These are phyloP conservation scores for Trichopus zeylanicus DNA, from an alignment of 116 monocot genomes.

Conservation along the genomic window DNA sequence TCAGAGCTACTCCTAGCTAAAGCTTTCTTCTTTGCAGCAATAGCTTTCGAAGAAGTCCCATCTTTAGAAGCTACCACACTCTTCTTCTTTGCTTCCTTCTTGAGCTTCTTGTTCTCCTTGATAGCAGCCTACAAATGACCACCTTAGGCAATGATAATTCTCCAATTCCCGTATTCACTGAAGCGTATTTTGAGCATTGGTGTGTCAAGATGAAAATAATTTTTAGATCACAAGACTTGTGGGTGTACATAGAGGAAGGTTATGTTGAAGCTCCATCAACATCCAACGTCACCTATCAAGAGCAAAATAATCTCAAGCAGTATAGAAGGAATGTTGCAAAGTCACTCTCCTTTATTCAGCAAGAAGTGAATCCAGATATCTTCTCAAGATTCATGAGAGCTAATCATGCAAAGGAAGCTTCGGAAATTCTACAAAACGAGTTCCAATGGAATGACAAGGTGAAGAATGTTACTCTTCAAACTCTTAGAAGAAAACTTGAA, in stretches of 20 bases:
- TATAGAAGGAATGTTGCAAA: conserved; percentile 11
- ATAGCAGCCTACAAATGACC: too few species aligned
- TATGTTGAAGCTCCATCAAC: neutral
- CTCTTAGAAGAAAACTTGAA: conserved; percentile 6
- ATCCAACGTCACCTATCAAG: neutral
- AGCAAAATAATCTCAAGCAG: conserved; percentile 1
- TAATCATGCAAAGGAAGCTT: conserved; percentile 3
- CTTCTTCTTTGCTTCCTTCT: too few species aligned
- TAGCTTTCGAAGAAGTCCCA: too few species aligned
- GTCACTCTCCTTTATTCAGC: conserved; percentile 1
- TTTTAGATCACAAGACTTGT: conserved; percentile 4
- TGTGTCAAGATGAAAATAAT: neutral
- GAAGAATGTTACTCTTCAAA: conserved; percentile 6
- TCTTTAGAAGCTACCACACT: too few species aligned
- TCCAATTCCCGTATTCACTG: too few species aligned
- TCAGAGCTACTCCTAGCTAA: too few species aligned
- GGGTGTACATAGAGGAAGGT: neutral
- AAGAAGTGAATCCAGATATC: neutral
- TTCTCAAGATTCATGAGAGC: conserved; percentile 1
- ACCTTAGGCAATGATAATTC: too few species aligned
- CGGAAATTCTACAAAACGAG: conserved; percentile 3
- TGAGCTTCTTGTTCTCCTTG: too few species aligned
- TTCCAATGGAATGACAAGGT: conserved; percentile 5
- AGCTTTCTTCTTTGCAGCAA: too few species aligned
- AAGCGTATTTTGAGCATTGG: neutral